Evolutionary conservation across 2,329 filamentous ascomycete species (phyloP), one percentile per base, ranked within the genome.

Genomic region (Penicillium sp.): DNA sequence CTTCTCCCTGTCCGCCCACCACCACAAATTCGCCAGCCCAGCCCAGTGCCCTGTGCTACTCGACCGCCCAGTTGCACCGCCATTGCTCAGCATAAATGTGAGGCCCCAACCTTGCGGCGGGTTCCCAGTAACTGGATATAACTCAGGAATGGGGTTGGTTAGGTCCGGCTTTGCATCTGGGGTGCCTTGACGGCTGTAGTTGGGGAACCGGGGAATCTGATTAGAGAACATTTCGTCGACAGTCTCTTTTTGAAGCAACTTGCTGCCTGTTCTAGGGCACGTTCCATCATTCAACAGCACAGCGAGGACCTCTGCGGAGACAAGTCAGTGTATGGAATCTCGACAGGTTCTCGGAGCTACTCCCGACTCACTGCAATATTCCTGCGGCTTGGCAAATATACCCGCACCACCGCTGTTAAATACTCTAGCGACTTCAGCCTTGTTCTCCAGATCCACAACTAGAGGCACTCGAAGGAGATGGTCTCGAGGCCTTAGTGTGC

Each of bases 201-300:
- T 66, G 0, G 84, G 83, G 47, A 82, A 78, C 1, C 80, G 58
- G 0, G 82, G 78, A 50, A 87, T 81, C 60, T 86, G 85, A 67
- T 90, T 89, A 55, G 75, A 76, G 69, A 86, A 89, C 83, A 90
- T 87, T 33, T 81, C 71, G 13, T 86, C 78, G 0, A 90, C 81
- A 0, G 85, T 88, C 31, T 79, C 75, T 16, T 79, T 76, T 21
- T 77, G 74, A 7, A 90, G 76, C 33, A 90, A 80, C 50, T 77
- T 75, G 0, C 70, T 68, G 1, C 81, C 80, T 0, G 84, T 89
- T 0, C 64, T 76, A 0, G 87, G 83, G 34, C 81, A 85, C 0
- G 75, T 82, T 45, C 88, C 87, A 59, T 87, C 75, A 67, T 90
- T 90, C 27, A 90, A 73, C 2, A 91, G 73, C 0, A 81, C 78